phyloP scores from a whole-genome alignment of 805 yeast genomes.

The Wickerhamiella sergipiensis region DNA sequence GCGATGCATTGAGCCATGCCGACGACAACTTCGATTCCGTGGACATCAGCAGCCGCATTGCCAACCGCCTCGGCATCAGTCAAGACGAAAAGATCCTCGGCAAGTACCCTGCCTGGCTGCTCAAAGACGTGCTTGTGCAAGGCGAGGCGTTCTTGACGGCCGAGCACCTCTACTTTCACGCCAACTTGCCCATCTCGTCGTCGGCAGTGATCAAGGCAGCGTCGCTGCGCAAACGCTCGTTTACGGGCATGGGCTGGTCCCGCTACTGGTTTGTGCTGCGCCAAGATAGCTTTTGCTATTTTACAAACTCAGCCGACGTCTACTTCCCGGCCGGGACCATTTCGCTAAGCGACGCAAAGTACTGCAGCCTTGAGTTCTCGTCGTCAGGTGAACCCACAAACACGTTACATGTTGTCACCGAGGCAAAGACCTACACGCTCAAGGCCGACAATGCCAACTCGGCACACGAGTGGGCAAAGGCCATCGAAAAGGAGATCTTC shows the following conservation, averaged over 20 bases:
- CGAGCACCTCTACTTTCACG: constrained; percentile 55
- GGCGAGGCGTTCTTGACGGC: constrained; percentile 71
- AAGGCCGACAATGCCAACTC: constrained; percentile 57
- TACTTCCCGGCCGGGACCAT: constrained; percentile 72
- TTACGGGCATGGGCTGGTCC: constrained; percentile 18
- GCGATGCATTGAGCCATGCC: background rate
- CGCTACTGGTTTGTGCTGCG: constrained; percentile 75
- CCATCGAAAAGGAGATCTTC: constrained; percentile 64
- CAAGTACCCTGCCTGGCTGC: constrained; percentile 60
- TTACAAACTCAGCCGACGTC: constrained; percentile 58
- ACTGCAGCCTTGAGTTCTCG: constrained; percentile 37
- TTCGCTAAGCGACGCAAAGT: constrained; percentile 49
- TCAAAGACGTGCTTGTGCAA: constrained; percentile 69
- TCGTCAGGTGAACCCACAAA: constrained; percentile 22
- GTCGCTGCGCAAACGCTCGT: constrained; percentile 32
- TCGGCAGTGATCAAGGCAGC: constrained; percentile 37
- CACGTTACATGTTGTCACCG: constrained; percentile 50
- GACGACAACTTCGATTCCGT: background rate
- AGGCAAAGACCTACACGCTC: constrained; percentile 42
- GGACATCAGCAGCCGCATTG: background rate
- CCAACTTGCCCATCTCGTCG: constrained; percentile 51
- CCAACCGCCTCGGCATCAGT: background rate
- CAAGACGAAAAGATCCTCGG: constrained; percentile 13
- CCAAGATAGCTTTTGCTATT: constrained; percentile 54
- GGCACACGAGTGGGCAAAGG: constrained; percentile 72